phyloP scores from a whole-genome alignment of 2,329 filamentous ascomycete genomes.

The Ceratocystiopsis brevicomis region DNA sequence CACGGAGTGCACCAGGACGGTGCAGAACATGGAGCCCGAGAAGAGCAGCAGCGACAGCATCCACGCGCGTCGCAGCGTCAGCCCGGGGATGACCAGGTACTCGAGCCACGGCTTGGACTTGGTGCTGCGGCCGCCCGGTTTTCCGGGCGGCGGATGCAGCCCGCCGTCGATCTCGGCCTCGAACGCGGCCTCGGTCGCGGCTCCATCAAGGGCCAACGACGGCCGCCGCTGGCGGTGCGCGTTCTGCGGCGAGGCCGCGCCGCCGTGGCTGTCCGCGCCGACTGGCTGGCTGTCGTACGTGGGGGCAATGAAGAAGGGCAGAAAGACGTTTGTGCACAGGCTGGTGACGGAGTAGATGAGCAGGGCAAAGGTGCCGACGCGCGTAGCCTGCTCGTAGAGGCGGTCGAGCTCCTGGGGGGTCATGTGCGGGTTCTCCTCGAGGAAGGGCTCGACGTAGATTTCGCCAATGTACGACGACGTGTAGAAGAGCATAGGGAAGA shows the following conservation, averaged over 20 bases:
- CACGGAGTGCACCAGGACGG: slow-evolving; percentile 57
- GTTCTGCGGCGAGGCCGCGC: too few species aligned
- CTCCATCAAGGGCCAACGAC: background rate
- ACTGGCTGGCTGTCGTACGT: slow-evolving; percentile 41
- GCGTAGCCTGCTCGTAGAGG: slow-evolving; percentile 69
- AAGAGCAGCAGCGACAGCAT: slow-evolving; percentile 72
- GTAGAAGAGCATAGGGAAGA: slow-evolving; percentile 92
- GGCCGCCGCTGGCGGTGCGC: background rate
- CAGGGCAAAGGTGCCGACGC: slow-evolving; percentile 74
- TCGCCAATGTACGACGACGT: slow-evolving; percentile 86
- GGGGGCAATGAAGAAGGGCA: slow-evolving; percentile 72
- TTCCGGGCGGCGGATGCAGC: too few species aligned
- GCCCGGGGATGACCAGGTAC: slow-evolving; percentile 53
- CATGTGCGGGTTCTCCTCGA: slow-evolving; percentile 61
- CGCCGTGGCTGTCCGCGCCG: background rate
- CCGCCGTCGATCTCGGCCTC: slow-evolving; percentile 11
- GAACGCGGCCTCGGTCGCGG: background rate
- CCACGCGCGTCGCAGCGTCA: slow-evolving; percentile 82
- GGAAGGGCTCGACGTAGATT: slow-evolving; percentile 71
- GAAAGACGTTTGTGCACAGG: slow-evolving; percentile 58
- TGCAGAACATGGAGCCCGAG: slow-evolving; percentile 60
- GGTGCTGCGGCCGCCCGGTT: too few species aligned
- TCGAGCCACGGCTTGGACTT: slow-evolving; percentile 29
- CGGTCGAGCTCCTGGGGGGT: slow-evolving; percentile 54
- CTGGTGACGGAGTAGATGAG: slow-evolving; percentile 78